Evolutionary conservation across 768 basidiomycete species (phyloP), one percentile per base, ranked within the genome.

Genomic region (Porphyrellus cyaneotinctus): DNA sequence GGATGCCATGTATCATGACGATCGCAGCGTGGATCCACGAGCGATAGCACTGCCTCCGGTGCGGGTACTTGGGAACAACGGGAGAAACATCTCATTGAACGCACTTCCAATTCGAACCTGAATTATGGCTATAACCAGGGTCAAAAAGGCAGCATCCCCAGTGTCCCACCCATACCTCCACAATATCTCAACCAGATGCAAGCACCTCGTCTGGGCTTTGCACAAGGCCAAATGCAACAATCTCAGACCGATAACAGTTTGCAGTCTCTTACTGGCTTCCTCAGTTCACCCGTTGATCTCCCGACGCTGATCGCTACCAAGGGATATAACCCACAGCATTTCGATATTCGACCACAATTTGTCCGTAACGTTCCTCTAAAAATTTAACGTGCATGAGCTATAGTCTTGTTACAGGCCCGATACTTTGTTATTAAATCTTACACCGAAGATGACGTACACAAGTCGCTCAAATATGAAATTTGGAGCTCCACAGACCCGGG

Each of bases 361-460:
- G 91, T 89, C 56, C 58, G 87, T 77, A 28, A 30, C 51, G 32
- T 43, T 60, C 47, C 33, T 41, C 38, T 38, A 17, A 6, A 41
- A 15, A 20, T 33, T 15, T 17, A 10, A 20, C 22, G 24, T 33
- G 45, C 38, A 42, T 37, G 41, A 39, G 26, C 51, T 58, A 28
- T 54, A 43, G n/a, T 43, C 28, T 41, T 15, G 23, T 58, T 57
- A 7, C 54, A 92, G 85, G 93, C 95, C 4, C 80, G 95, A 15
- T 98, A 79, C 73, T 97, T 97, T 64, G 95, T 98, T 30, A 98
- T 99, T 78, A 99, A 99, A 69, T 95, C 92, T 0, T 99, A 95
- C 72, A 98, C 97, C 1, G 95, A 98, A 70, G 97, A 97, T 64
- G 95, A 99, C 64, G 95, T 99, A 1, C 95, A 98, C 74, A 99